A percentile compares a stretch with the other conserved stretches of the same genome.
Evolutionary conservation across 768 basidiomycete genomes (phyloP).

Genomic region (Boletus pseudopeckii): DNA sequence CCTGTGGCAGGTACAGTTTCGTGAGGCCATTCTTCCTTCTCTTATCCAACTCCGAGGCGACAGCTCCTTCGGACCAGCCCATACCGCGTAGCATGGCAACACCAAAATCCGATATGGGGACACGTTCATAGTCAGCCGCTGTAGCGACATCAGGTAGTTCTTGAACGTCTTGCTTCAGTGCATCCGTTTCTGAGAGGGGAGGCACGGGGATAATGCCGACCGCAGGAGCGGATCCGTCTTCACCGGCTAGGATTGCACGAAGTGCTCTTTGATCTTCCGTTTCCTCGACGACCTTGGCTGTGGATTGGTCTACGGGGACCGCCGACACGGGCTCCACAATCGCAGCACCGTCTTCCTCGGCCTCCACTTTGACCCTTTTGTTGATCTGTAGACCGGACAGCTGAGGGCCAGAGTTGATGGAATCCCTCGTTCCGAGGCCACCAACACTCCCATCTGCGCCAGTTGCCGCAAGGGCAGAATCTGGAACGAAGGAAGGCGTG

Average conservation of each 20-base stretch:
- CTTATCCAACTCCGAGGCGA: constrained; percentile 56
- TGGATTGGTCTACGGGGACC: constrained; percentile 13
- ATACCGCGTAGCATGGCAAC: constrained; percentile 91
- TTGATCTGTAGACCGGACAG: constrained; percentile 62
- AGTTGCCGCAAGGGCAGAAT: constrained; percentile 49
- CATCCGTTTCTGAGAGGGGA: constrained; percentile 74
- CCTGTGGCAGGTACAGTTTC: constrained; percentile 77
- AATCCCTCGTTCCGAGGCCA: constrained; percentile 68
- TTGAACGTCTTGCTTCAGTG: constrained; percentile 77
- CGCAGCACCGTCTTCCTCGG: constrained; percentile 27
- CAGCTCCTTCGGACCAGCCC: constrained; percentile 89
- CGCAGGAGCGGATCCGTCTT: constrained; percentile 34
- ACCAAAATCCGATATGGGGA: constrained; percentile 92
- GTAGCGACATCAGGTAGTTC: constrained; percentile 76
- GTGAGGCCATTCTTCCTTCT: constrained; percentile 53
- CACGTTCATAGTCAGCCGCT: constrained; percentile 81
- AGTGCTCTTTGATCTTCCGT: constrained; percentile 80
- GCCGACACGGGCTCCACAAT: constrained; percentile 20
- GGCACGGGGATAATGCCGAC: constrained; percentile 63
- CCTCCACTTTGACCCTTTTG: constrained; percentile 30
- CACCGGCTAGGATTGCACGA: constrained; percentile 67
- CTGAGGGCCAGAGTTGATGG: constrained; percentile 76
- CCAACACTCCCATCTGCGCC: constrained; percentile 74
- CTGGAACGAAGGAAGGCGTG: constrained; percentile 56
- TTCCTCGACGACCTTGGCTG: constrained; percentile 40